Evolutionary conservation across 2,329 filamentous ascomycete genomes (phyloP), one percentile per base, ranked within the genome.

Genomic region (Fusarium camptoceras): DNA sequence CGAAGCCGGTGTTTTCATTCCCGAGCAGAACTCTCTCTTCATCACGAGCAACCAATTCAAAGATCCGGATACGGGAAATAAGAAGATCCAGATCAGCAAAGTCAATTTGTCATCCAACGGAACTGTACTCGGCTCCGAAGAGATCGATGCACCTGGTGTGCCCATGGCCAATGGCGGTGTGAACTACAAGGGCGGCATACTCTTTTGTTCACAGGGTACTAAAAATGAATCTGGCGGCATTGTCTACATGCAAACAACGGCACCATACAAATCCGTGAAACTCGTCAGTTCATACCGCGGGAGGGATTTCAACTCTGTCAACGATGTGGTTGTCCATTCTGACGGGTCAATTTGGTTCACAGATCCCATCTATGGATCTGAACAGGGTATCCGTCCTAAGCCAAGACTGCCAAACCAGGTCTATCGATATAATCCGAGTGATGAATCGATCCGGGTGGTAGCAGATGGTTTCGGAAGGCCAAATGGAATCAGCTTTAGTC

Each of bases 331-430:
- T 8, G 75, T 83, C 16, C 76, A 79, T 46, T 68, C 66, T 2
- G 83, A 84, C 59, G 82, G 82, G 6, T 77, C 76, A 8, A 78
- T 86, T 25, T 86, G 84, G 83, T 86, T 86, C 70, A 86, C 84
- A 0, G 84, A 86, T 68, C 82, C 84, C 1, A 76, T 79, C 11
- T 86, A 86, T 71, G 85, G 84, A 11, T 81, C 76, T 27, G 80
- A 84, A 59, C 83, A 86, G 66, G 79, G 82, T 12, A 83, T 84
- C 68, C 78, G 84, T 12, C 81, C 80, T 12, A 72, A 74, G 12
- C 83, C 84, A 2, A 75, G 76, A 42, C 59, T 87, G 12, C 84
- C 84, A 1, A 80, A 77, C 53, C 82, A 83, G 58, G 84, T 86
- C 5, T 87, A 87, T 71, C 78, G 84, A 14, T 85, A 81, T 53